A percentile compares a stretch with the other conserved stretches of the same genome.
phyloP scores from a whole-genome alignment of 805 yeast species.

The Zygosaccharomyces bailii region DNA sequence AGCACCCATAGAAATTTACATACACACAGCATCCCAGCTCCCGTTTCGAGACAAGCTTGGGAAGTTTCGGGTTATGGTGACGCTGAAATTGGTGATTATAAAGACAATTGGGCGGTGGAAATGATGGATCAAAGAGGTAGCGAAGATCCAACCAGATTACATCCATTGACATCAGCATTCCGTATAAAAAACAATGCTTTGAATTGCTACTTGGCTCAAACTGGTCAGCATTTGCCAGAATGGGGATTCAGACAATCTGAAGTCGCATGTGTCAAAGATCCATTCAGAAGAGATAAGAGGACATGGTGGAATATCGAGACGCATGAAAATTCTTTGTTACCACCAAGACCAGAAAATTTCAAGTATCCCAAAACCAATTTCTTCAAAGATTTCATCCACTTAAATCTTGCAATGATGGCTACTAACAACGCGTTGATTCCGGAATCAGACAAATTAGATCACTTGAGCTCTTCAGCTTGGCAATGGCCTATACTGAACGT shows the following conservation, averaged over 20 bases:
- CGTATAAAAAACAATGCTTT: constrained; percentile 59
- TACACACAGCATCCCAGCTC: constrained; percentile 77
- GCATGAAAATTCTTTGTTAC: constrained; percentile 59
- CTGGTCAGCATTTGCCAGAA: constrained; percentile 63
- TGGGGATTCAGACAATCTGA: constrained; percentile 89
- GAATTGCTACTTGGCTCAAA: constrained; percentile 76
- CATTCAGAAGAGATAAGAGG: constrained; percentile 72
- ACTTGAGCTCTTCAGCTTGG: constrained; percentile 75
- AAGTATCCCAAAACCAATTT: constrained; percentile 69
- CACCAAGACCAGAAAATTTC: constrained; percentile 44
- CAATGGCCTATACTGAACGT: constrained; percentile 79
- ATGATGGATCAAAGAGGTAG: constrained; percentile 59
- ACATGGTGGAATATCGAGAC: constrained; percentile 88
- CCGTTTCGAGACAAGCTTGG: constrained; percentile 58
- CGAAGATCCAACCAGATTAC: constrained; percentile 52
- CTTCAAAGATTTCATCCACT: constrained; percentile 68
- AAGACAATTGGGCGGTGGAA: constrained; percentile 90
- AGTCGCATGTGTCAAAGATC: constrained; percentile 60
- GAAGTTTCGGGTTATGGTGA: constrained; percentile 91
- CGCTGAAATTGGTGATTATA: constrained; percentile 63
- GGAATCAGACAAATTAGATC: constrained; percentile 69
- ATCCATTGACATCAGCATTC: constrained; percentile 74
- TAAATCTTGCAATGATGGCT: constrained; percentile 89
- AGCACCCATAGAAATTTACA: constrained; percentile 73
- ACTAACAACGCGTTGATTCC: constrained; percentile 83